These are phyloP conservation scores for Salix exigua DNA, from an alignment of 345 rosid genomes.

Conservation along the genomic window DNA sequence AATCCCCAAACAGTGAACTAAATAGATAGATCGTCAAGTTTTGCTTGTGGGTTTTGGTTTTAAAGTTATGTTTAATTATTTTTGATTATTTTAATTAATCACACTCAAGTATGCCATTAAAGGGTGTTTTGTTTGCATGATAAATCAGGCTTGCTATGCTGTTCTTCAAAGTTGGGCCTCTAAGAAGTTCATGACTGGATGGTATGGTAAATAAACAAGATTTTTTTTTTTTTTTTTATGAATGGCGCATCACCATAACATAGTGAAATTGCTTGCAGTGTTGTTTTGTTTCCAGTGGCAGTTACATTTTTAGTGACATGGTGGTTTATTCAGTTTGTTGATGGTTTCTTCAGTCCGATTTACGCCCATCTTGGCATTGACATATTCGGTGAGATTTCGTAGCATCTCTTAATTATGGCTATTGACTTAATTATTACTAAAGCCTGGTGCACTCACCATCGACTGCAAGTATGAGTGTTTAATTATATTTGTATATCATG, in stretches of 20 bases:
- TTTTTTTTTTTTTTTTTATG: not conserved
- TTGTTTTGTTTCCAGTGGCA: constrained; percentile 83
- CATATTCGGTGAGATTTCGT: constrained; percentile 59
- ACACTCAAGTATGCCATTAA: not conserved
- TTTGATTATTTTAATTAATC: no score
- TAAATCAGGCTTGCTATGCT: constrained; percentile 65
- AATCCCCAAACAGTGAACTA: no score
- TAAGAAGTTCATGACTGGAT: constrained; percentile 91
- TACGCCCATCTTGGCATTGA: constrained; percentile 71
- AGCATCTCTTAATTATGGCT: not conserved
- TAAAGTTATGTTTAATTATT: no score
- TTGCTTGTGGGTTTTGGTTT: no score
- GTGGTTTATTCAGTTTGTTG: constrained; percentile 85
- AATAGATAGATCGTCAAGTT: no score
- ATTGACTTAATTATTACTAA: no score
- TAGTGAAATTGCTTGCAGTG: constrained; percentile 46
- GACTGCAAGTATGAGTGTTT: no score
- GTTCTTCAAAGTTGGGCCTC: constrained; percentile 90
- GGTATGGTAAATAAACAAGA: constrained; percentile 34
- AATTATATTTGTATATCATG: no score
- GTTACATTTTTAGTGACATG: constrained; percentile 76
- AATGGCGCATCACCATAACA: not conserved
- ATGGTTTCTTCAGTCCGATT: constrained; percentile 81
- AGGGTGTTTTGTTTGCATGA: constrained; percentile 8
- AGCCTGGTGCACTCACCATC: no score